Percentiles rank a stretch among this genome's conserved stretches.
Conservation (phyloP, 1,139 yeast species). For the Kodamaea sp. region DNA sequence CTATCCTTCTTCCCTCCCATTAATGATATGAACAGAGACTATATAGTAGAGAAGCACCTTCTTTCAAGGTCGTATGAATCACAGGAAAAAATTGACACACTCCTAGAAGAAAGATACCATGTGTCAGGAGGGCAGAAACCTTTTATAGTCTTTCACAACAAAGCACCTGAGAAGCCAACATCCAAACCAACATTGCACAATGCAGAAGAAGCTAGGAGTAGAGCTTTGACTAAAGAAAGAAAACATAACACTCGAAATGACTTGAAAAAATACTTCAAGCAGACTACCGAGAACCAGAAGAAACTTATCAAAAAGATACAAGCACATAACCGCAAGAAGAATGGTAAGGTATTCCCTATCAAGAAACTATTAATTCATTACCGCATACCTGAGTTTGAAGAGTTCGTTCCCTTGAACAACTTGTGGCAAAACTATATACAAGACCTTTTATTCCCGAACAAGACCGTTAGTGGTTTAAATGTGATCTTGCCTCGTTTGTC, state of each 20-base stretch:
- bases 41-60: conserved; percentile 52
- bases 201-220: conserved; percentile 6
- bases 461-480: conserved; percentile 27
- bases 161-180: conserved; percentile 9
- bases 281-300: conserved; percentile 39
- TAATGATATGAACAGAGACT: conserved; percentile 31
- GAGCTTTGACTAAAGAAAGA: conserved; percentile 16
- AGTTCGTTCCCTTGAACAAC: conserved; percentile 51
- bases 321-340: conserved; percentile 23
- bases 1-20: no score
- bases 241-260: conserved; percentile 43
- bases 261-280: conserved; percentile 44
- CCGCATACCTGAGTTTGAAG: conserved; percentile 52
- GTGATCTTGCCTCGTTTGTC: conserved; percentile 58
- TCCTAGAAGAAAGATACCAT: conserved; percentile 59
- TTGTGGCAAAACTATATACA: conserved; percentile 67
- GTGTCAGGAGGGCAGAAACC: conserved; percentile 61
- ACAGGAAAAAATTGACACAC: conserved; percentile 44
- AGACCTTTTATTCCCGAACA: conserved; percentile 47
- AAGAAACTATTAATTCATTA: conserved; percentile 31
- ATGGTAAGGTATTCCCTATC: conserved; percentile 26
- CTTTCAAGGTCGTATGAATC: conserved; percentile 52
- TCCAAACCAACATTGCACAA: conserved; percentile 21
- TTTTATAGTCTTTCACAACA: conserved; percentile 13
- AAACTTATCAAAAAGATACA: conserved; percentile 34